phyloP scores from a whole-genome alignment of 192 early-diverging fungal genomes.

The Helicostylum pulchrum region DNA sequence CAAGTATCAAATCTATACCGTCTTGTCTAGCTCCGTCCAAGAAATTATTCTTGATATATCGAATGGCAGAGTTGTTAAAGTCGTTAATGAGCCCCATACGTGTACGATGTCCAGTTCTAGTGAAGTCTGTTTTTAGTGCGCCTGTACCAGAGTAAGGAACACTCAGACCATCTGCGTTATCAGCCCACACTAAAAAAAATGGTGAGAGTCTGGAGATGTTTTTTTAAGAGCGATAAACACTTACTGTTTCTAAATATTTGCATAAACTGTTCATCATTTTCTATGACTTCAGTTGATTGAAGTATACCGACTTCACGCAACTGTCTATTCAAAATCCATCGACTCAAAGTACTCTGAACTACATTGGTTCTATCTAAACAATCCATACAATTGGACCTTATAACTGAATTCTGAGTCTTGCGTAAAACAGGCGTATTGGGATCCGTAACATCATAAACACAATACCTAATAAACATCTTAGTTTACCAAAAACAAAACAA shows the following conservation, averaged over 20 bases:
- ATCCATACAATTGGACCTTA: constrained; percentile 98
- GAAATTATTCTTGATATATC: constrained; percentile 94
- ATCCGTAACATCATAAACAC: constrained; percentile 39
- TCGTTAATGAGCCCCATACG: constrained; percentile 76
- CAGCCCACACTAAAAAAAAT: constrained; percentile 79
- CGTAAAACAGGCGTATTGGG: constrained; percentile 30
- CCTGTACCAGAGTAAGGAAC: constrained; percentile 91
- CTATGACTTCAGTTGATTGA: constrained; percentile 55
- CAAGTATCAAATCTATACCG: constrained; percentile 82
- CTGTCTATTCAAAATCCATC: constrained; percentile 67
- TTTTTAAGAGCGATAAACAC: not conserved
- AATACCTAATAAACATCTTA: constrained; percentile 44
- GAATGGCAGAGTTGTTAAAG: constrained; percentile 69
- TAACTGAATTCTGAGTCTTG: constrained; percentile 69
- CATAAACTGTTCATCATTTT: constrained; percentile 62
- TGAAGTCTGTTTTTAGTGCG: constrained; percentile 96
- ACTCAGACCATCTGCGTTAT: constrained; percentile 92
- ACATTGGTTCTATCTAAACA: constrained; percentile 98
- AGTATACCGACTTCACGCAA: constrained; percentile 65
- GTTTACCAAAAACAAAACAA: not conserved
- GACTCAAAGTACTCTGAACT: constrained; percentile 93
- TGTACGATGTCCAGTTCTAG: constrained; percentile 86
- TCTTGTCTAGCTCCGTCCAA: constrained; percentile 92
- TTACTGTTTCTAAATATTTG: constrained; percentile 75
- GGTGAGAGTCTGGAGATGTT: not conserved